phyloP scores from a whole-genome alignment of 2,329 filamentous ascomycete species.

The Exophiala spinifera region DNA sequence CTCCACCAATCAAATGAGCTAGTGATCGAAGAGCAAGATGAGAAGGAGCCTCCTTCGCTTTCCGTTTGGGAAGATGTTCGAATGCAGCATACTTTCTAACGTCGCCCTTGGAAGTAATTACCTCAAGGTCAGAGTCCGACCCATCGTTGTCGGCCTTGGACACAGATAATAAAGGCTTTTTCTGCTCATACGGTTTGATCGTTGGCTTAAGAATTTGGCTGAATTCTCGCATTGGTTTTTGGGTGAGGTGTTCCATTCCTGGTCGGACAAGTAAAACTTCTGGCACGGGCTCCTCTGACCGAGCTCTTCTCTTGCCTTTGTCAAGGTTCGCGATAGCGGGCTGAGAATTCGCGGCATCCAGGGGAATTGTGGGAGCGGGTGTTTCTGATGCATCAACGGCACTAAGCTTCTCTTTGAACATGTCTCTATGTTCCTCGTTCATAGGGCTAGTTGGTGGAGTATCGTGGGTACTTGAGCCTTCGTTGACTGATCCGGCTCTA shows the following conservation, averaged over 20 bases:
- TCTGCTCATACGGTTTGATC: background rate
- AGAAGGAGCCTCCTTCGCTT: constrained; percentile 60
- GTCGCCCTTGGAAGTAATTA: constrained; percentile 48
- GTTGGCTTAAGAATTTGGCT: constrained; percentile 9
- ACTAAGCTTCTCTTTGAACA: background rate
- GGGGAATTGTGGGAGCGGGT: no score
- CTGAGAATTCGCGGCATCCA: constrained; percentile 5
- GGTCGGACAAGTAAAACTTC: background rate
- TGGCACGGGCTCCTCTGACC: constrained; percentile 19
- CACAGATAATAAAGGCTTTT: background rate
- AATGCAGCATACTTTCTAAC: constrained; percentile 59
- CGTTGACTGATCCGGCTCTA: constrained; percentile 41
- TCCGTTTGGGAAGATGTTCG: constrained; percentile 63
- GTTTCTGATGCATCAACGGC: background rate
- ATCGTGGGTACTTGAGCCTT: constrained; percentile 46
- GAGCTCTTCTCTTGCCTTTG: constrained; percentile 62
- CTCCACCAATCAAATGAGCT: constrained; percentile 66
- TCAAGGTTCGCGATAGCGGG: constrained; percentile 33
- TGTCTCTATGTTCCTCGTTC: constrained; percentile 30
- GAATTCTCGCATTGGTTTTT: background rate
- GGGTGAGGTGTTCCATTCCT: background rate
- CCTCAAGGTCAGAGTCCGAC: constrained; percentile 59
- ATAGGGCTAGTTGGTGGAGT: constrained; percentile 71
- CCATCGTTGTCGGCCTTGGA: constrained; percentile 4
- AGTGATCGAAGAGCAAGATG: constrained; percentile 69